A percentile compares a stretch with the other conserved stretches of the same genome.
Conservation (phyloP, 352 stramenopile species). For the Phytophthora fragariae region DNA sequence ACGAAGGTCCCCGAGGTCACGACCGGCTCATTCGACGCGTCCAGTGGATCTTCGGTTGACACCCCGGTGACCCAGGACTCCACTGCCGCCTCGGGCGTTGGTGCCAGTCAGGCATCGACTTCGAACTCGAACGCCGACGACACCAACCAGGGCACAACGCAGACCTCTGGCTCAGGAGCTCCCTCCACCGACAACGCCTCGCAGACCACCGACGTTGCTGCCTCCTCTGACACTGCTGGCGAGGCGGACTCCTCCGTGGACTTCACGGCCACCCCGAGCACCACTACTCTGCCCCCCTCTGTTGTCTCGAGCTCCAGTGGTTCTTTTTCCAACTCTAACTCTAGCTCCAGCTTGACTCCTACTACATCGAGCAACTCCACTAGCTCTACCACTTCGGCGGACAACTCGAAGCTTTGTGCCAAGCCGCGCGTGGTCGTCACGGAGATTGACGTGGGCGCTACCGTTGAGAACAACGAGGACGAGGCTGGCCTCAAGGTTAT, state of each 20-base stretch:
- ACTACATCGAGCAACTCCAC: constrained; percentile 10
- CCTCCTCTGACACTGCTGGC: constrained; percentile 9
- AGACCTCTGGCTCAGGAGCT: neutral
- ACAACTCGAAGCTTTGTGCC: constrained; percentile 34
- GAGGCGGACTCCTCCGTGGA: neutral
- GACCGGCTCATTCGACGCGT: neutral
- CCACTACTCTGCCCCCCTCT: neutral
- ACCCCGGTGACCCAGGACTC: constrained; percentile 1
- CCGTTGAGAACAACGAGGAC: constrained; percentile 49
- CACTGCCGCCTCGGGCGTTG: constrained; percentile 1
- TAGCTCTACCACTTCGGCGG: constrained; percentile 2
- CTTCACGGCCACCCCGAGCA: constrained; percentile 16
- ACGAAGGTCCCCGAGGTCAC: constrained; percentile 1
- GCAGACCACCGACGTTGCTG: constrained; percentile 16
- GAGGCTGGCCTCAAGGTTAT: constrained; percentile 55
- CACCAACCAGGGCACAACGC: neutral
- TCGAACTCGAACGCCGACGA: constrained; percentile 4
- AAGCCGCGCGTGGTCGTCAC: constrained; percentile 49
- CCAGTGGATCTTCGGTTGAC: constrained; percentile 12
- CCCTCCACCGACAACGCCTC: constrained; percentile 24
- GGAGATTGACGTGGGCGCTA: constrained; percentile 48
- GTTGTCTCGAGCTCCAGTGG: constrained; percentile 13
- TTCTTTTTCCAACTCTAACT: constrained; percentile 1
- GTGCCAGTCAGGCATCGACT: constrained; percentile 4
- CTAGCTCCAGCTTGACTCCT: no score